Evolutionary conservation across 148 eudicot species (phyloP), one percentile per base, ranked within the genome.

Genomic region (Cornus suecica): DNA sequence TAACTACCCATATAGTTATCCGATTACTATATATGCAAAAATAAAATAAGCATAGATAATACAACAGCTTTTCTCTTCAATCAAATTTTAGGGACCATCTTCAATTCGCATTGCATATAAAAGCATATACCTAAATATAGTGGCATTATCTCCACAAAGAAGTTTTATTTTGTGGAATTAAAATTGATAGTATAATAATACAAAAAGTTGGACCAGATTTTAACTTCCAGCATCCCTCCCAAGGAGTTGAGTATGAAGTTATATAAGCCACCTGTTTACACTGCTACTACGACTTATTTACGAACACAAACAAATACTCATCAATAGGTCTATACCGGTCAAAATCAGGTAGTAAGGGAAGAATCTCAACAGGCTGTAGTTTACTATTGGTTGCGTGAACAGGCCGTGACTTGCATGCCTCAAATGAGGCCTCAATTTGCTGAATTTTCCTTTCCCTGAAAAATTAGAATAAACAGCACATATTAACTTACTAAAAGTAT

Each of bases 271-370:
- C 15, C 20, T 48, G 54, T 13, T 48, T 48, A 48, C 54, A 13
- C 54, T 1, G 9, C 9, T 6, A 45, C 10, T 1, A 37, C 9
- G 51, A 45, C 10, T 45, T 48, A 16, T 11, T 16, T 20, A 63
- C 24, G 66, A 66, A 48, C 23, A 65, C 24, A 16, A 16, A 58
- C 41, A 54, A 48, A 31, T 27, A 52, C 26, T n/a, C 22, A 32
- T 1, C 37, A 67, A 22, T 24, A 72, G 26, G 30, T 10, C 60
- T 85, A 72, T 88, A 95, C 99, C 97, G 87, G 37, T 95, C 97
- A 85, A 91, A 93, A 83, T 87, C 86, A 73, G 99, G 99, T 26
- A 92, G 81, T 34, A 95, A 83, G 10, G 97, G 99, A 63, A 91
- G 78, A 80, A 92, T 83, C 82, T 93, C 94, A 77, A 87, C 88